A percentile compares a stretch with the other conserved stretches of the same genome.
These are phyloP conservation scores for Podospora appendiculata DNA, from an alignment of 495 filamentous ascomycete genomes.

Conservation along the genomic window DNA sequence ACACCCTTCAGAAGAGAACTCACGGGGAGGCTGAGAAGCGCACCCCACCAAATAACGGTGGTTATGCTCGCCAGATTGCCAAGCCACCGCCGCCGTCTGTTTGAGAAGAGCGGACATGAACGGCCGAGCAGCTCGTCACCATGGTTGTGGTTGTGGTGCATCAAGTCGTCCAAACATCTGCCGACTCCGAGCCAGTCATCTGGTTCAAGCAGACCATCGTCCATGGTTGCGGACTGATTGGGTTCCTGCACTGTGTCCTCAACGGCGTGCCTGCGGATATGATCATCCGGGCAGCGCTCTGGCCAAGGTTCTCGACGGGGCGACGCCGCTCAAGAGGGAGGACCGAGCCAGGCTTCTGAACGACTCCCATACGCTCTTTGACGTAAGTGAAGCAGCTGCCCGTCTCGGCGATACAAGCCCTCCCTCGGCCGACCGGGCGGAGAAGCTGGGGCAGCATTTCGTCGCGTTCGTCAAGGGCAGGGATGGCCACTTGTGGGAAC, in stretches of 20 bases:
- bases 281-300: constrained; percentile 37
- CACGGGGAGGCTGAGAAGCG: no score
- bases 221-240: constrained; percentile 82
- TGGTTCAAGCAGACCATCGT: constrained; percentile 93
- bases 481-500: constrained; percentile 68
- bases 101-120: no score
- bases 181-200: constrained; percentile 44
- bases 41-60: no score
- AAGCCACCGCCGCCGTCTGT: no score
- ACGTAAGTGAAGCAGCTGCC: constrained; percentile 52
- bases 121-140: no score
- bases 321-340: constrained; percentile 38
- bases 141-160: no score
- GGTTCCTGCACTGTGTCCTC: constrained; percentile 65
- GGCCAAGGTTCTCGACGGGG: constrained; percentile 31
- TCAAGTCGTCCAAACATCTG: no score
- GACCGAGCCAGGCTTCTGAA: constrained; percentile 65
- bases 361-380: constrained; percentile 49
- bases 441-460: constrained; percentile 55
- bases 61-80: no score
- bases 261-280: constrained; percentile 42
- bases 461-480: constrained; percentile 62
- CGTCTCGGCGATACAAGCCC: constrained; percentile 9
- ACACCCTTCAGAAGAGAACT: no score
- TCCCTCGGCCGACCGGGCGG: constrained; percentile 46